Percentiles rank a stretch among this genome's conserved stretches.
These are phyloP conservation scores for Phytophthora hybrid DNA, from an alignment of 352 stramenopile species.

Conservation along the genomic window DNA sequence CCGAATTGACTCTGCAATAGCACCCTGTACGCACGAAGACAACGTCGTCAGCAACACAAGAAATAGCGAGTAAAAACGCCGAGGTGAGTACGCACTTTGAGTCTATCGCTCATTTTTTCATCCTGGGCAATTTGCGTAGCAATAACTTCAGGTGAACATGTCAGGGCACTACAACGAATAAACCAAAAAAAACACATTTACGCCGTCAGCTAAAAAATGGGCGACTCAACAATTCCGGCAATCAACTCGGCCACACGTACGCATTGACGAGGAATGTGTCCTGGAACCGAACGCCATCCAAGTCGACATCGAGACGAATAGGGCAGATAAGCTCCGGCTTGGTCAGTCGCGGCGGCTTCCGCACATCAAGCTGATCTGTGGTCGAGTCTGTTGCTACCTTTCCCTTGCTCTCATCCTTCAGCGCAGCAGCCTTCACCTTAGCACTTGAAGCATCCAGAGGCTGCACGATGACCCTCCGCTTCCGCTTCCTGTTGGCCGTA, in stretches of 20 bases:
- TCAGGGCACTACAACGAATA: constrained; percentile 29
- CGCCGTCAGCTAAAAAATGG: background rate
- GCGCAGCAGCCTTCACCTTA: background rate
- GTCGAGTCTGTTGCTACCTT: constrained; percentile 17
- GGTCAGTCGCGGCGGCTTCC: constrained; percentile 21
- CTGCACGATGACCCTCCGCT: constrained; percentile 59
- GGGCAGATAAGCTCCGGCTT: constrained; percentile 67
- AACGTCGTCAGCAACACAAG: background rate
- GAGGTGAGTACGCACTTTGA: constrained; percentile 41
- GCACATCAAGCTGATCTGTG: constrained; percentile 28
- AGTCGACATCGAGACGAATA: constrained; percentile 81
- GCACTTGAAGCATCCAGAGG: constrained; percentile 37
- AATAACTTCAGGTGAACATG: constrained; percentile 59
- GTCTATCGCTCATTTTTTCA: constrained; percentile 59
- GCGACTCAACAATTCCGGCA: background rate
- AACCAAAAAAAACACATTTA: constrained; percentile 8
- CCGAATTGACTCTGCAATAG: constrained; percentile 77
- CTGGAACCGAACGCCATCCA: constrained; percentile 78
- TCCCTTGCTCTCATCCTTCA: constrained; percentile 10
- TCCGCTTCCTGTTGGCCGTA: constrained; percentile 61
- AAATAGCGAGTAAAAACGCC: background rate
- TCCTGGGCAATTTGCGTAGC: constrained; percentile 68
- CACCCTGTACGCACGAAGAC: constrained; percentile 40
- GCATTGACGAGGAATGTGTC: constrained; percentile 78
- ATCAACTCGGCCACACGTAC: constrained; percentile 42